Evolutionary conservation across 345 rosid genomes (phyloP).

Genomic region (Melastoma malabathricum): DNA sequence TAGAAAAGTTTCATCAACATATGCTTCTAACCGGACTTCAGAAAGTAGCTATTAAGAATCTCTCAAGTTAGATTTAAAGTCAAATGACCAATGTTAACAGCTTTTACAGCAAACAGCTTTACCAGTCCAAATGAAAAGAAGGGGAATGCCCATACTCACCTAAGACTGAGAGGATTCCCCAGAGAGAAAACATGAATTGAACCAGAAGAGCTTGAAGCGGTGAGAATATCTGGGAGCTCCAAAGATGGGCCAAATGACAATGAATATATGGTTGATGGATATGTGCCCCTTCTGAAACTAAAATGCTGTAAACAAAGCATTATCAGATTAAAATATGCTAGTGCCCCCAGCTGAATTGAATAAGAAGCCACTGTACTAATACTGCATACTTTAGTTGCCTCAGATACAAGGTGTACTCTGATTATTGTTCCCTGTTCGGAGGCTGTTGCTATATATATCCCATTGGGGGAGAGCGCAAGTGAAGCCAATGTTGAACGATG

Average conservation of each 20-base stretch:
- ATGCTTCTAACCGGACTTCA: too few relatives aligned
- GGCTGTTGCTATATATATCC: slow-evolving; percentile 82
- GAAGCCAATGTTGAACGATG: slow-evolving; percentile 81
- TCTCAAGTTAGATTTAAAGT: too few relatives aligned
- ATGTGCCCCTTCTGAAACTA: slow-evolving; percentile 86
- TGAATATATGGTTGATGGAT: slow-evolving; percentile 72
- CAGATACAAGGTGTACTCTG: slow-evolving; percentile 70
- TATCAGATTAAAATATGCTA: background rate
- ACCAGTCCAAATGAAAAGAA: background rate
- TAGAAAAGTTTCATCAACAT: background rate
- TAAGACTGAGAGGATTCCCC: slow-evolving; percentile 47
- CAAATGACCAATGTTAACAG: too few relatives aligned
- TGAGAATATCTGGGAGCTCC: slow-evolving; percentile 62
- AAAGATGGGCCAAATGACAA: slow-evolving; percentile 74
- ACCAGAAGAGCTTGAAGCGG: slow-evolving; percentile 81
- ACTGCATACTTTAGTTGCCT: slow-evolving; percentile 67
- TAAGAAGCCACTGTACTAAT: background rate
- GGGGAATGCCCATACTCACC: slow-evolving; percentile 24
- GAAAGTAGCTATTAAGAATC: too few relatives aligned
- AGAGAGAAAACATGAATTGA: slow-evolving; percentile 67
- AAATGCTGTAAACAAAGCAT: slow-evolving; percentile 35
- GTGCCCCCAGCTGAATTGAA: background rate
- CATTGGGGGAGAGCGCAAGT: slow-evolving; percentile 59
- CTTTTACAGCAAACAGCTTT: too few relatives aligned
- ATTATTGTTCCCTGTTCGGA: slow-evolving; percentile 90